Conservation (phyloP, 805 yeast species). For the Phaffomyces thermotolerans region DNA sequence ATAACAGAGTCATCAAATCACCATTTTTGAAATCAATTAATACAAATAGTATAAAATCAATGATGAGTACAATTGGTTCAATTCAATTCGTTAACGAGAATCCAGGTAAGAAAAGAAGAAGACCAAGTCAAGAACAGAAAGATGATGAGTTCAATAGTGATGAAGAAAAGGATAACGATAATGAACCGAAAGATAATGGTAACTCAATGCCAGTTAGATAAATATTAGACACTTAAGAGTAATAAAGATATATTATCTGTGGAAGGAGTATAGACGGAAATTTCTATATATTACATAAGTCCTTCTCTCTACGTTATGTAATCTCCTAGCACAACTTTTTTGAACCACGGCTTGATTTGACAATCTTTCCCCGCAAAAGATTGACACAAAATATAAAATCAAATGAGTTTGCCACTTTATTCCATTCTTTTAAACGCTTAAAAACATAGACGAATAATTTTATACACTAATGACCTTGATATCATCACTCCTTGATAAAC, state of each 20-base stretch:
- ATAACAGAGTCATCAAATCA: slow-evolving; percentile 19
- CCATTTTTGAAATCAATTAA: slow-evolving; percentile 11
- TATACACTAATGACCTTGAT: slow-evolving; percentile 4
- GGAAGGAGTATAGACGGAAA: no score
- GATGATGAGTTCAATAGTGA: not conserved
- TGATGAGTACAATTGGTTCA: slow-evolving; percentile 23
- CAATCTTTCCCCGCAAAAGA: no score
- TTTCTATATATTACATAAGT: no score
- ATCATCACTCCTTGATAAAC: slow-evolving; percentile 15
- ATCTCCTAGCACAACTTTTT: no score
- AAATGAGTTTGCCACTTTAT: no score
- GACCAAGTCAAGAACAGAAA: slow-evolving; percentile 13
- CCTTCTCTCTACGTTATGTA: no score
- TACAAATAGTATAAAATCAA: slow-evolving; percentile 13
- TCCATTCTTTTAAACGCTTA: no score
- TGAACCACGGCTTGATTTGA: no score
- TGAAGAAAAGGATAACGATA: not conserved
- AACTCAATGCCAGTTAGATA: no score
- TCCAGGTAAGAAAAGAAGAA: slow-evolving; percentile 22
- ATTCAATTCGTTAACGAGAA: slow-evolving; percentile 24
- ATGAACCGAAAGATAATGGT: not conserved
- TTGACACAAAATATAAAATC: no score
- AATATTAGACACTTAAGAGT: no score
- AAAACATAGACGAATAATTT: not conserved
- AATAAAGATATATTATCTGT: no score